Conservation (phyloP, 169 alveolate species). For the Fabrea salina region DNA sequence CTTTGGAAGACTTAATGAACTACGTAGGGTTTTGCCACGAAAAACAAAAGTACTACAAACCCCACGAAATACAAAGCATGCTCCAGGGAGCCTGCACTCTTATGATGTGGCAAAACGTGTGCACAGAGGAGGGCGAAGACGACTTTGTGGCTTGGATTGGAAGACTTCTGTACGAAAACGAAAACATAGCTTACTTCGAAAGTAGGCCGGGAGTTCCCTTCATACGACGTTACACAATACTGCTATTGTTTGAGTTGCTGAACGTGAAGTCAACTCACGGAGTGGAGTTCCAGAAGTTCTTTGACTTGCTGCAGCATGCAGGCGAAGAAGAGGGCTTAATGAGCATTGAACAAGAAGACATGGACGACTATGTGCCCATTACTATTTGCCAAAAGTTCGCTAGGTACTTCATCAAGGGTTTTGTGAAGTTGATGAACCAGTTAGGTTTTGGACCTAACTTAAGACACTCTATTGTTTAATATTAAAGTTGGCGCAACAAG, state of each 20-base stretch:
- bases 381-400: slow-evolving; percentile 58
- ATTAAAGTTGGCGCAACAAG: too few species aligned
- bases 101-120: slow-evolving; percentile 58
- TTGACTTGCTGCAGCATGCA: slow-evolving; percentile 61
- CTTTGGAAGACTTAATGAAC: slow-evolving; percentile 51
- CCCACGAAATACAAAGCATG: slow-evolving; percentile 58
- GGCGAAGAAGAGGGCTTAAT: slow-evolving; percentile 55
- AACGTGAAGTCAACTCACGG: slow-evolving; percentile 73
- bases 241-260: slow-evolving; percentile 61
- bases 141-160: slow-evolving; percentile 68
- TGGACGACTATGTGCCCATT: slow-evolving; percentile 67
- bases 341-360: slow-evolving; percentile 62
- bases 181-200: slow-evolving; percentile 9
- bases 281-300: slow-evolving; percentile 70
- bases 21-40: slow-evolving; percentile 48
- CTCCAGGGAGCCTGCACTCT: slow-evolving; percentile 64
- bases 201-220: slow-evolving; percentile 39
- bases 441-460: slow-evolving; percentile 65
- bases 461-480: too few species aligned
- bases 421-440: slow-evolving; percentile 53
- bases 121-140: slow-evolving; percentile 59
- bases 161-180: slow-evolving; percentile 50
- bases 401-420: slow-evolving; percentile 60
- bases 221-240: slow-evolving; percentile 43
- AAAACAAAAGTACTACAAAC: slow-evolving; percentile 58